phyloP scores from a whole-genome alignment of 2,329 filamentous ascomycete species.

The Alternaria burnsii region DNA sequence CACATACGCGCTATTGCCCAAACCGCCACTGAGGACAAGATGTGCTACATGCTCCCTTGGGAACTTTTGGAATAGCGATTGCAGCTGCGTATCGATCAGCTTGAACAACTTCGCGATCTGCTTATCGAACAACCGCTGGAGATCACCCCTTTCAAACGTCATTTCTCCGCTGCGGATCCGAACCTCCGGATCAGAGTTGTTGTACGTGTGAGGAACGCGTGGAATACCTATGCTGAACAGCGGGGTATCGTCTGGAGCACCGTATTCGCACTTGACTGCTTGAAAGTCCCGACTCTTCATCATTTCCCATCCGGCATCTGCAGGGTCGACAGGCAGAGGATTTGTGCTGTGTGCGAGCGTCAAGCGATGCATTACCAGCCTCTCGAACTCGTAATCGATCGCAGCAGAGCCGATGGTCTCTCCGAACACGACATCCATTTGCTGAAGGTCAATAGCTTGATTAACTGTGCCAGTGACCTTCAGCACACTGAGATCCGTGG shows the following conservation, averaged over 20 bases:
- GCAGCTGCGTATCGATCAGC: constrained; percentile 48
- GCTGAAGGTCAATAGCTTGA: constrained; percentile 40
- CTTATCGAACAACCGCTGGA: constrained; percentile 48
- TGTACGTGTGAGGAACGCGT: constrained; percentile 41
- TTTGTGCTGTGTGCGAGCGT: constrained; percentile 35
- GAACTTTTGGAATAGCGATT: constrained; percentile 38
- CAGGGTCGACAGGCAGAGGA: constrained; percentile 40
- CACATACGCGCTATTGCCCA: constrained; percentile 55
- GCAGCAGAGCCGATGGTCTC: constrained; percentile 54
- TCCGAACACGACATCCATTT: constrained; percentile 51
- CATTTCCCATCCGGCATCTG: constrained; percentile 53
- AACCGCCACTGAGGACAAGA: constrained; percentile 55
- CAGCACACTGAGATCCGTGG: constrained; percentile 53
- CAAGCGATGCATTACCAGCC: constrained; percentile 43
- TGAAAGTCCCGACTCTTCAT: constrained; percentile 53
- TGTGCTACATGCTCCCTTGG: constrained; percentile 44
- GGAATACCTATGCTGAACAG: constrained; percentile 50
- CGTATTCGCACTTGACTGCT: constrained; percentile 53
- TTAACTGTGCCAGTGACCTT: constrained; percentile 42
- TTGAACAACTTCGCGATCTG: constrained; percentile 48
- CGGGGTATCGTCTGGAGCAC: constrained; percentile 47
- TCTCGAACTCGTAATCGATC: constrained; percentile 53
- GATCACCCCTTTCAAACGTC: constrained; percentile 43
- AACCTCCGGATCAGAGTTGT: constrained; percentile 39
- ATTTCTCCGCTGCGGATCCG: constrained; percentile 48